These are phyloP conservation scores for Agarophyton chilense DNA, from an alignment of 23 red algal genomes.

Conservation along the genomic window DNA sequence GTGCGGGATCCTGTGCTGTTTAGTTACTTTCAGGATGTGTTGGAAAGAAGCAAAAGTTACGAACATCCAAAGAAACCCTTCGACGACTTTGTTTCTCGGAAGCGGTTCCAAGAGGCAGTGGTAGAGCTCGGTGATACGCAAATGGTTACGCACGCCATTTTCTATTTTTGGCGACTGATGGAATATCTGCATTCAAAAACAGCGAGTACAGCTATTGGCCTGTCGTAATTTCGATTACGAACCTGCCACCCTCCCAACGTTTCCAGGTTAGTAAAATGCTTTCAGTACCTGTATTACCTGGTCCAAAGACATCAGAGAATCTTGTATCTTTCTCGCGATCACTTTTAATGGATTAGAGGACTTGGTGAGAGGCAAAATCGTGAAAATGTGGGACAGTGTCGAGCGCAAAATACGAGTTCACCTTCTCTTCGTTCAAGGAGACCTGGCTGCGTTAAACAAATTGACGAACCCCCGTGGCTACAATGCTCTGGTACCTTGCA, in stretches of 20 bases:
- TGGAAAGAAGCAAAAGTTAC: neutral
- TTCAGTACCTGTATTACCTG: neutral
- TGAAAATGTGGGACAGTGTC: neutral
- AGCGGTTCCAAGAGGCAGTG: neutral
- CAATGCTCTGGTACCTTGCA: too few species aligned
- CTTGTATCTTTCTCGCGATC: neutral
- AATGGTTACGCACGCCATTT: neutral
- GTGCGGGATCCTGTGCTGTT: neutral
- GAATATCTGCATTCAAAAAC: neutral
- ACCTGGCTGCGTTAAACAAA: too few species aligned
- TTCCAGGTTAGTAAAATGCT: neutral
- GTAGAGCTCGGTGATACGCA: neutral
- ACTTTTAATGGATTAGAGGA: too few species aligned
- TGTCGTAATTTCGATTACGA: neutral
- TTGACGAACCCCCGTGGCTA: too few species aligned
- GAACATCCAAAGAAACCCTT: neutral
- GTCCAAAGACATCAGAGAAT: neutral
- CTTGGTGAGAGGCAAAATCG: neutral
- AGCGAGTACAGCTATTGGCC: constrained; percentile 4
- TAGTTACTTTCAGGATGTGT: too few species aligned
- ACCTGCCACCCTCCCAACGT: neutral
- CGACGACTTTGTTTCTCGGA: constrained; percentile 2
- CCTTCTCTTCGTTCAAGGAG: too few species aligned
- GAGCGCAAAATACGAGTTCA: neutral
- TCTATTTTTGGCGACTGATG: constrained; percentile 7